Evolutionary conservation across 306 rosid species (phyloP).

Genomic region (Fagus crenata): DNA sequence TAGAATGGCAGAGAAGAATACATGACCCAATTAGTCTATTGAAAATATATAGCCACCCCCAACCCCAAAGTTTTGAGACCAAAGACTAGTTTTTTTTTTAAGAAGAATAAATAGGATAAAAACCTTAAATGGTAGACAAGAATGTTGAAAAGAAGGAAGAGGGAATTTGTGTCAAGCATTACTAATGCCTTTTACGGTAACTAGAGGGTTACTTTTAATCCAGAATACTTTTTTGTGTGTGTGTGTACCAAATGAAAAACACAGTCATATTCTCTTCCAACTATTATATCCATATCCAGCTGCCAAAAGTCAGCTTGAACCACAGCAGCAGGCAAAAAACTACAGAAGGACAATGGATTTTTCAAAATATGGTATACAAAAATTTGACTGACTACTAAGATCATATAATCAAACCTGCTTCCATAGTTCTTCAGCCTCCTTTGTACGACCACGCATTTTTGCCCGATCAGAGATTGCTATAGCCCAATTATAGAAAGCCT

Average conservation of each 20-base stretch:
- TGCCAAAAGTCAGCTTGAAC: conserved; percentile 3
- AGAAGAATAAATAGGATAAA: not conserved
- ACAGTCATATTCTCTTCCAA: not conserved
- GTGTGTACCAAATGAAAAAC: no score
- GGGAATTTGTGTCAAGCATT: not conserved
- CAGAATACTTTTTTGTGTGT: no score
- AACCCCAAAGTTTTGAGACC: no score
- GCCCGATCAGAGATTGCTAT: conserved; percentile 99
- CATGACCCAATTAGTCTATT: no score
- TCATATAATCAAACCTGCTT: conserved; percentile 69
- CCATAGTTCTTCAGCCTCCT: conserved; percentile 99
- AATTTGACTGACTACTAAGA: conserved; percentile 26
- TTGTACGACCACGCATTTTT: conserved; percentile 99
- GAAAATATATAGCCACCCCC: no score
- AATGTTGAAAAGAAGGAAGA: not conserved
- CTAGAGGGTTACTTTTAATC: no score
- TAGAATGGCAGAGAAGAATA: no score
- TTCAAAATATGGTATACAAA: conserved; percentile 12
- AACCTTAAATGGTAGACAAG: not conserved
- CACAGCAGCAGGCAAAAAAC: conserved; percentile 14
- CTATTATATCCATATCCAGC: conserved; percentile 15
- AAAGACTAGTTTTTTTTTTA: not conserved
- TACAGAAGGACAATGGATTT: not conserved
- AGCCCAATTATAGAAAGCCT: conserved; percentile 99
- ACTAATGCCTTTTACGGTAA: not conserved